Evolutionary conservation across 129 eudicot species (phyloP), one percentile per base, ranked within the genome.

Genomic region (Saposhnikovia divaricata): DNA sequence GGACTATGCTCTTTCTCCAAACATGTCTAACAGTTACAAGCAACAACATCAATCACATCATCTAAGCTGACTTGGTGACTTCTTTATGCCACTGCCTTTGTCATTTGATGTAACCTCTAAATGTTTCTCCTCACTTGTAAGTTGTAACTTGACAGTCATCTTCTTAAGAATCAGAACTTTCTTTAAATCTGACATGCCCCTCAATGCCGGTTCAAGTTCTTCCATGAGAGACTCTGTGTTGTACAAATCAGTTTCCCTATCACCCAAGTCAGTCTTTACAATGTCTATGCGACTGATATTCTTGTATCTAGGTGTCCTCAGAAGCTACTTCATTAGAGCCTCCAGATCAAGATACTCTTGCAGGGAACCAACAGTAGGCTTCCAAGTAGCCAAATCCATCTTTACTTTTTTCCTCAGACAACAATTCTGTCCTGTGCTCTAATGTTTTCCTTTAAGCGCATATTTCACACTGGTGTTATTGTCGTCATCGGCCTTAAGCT

Each of bases 11-110:
- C 97, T 42, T 86, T 31, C 87, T 31, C 90, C 97, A 44, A 94
- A 89, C 90, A 94, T 87, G 81, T 85, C 83, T 45, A 94, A 55
- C 85, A 94, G 92, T 94, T 97, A 77, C 80, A 80, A 77, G 96
- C 97, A 75, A 89, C 93, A 53, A 78, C 74, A 43, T 90, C 90
- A 11, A 91, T 82, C 42, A 82, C 86, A 80, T 80, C 84, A 80
- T 92, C 97, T 87, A 92, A 77, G 80, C 82, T 85, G 38, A 86
- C 75, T 83, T 87, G 2, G 37, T 34, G 37, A 34, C 21, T 81
- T 91, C 82, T 3, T 40, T 40, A 84, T 78, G 28, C 82, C 57
- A 75, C 18, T 57, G 70, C 45, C 81, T 75, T 76, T 79, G 76
- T 83, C 77, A 63, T 79, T 78, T n/a, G 85, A 75, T 81, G 84